Evolutionary conservation across 2,329 filamentous ascomycete species (phyloP), one percentile per base, ranked within the genome.

Genomic region (Parafenestella ontariensis): DNA sequence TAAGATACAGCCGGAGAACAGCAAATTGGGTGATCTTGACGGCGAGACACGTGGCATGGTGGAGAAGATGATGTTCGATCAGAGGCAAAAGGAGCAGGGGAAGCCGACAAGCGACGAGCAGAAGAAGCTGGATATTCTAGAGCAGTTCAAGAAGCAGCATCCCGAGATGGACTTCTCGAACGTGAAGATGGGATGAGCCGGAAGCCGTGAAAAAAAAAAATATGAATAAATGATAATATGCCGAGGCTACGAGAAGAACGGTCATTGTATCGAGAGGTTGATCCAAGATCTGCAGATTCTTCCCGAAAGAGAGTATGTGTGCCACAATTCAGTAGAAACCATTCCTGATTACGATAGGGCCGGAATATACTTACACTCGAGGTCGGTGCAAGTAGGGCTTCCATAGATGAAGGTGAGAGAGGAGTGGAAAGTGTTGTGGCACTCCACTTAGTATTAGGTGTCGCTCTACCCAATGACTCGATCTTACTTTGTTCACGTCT

Each of bases 51-150:
- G 95, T 61, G 86, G 88, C 54, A 98, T 99, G 94, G 95, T 99
- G 40, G 95, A 99, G 87, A 99, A 99, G 86, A 99, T 99, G 95
- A 99, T 99, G 95, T 99, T 85, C 71, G 95, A 99, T 81, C 95
- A 99, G 83, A 84, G 90, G 64, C 93, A 98, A 81, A 99, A 99
- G 86, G 93, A 98, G 81, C 82, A 85, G 77, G 95, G 95, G 4
- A 84, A 89, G 77, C 91, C 92, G 42, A 92, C 89, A 11, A 96
- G 91, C 63, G 95, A 98, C 65, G 95, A 99, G 81, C 88, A 96
- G 84, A 91, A 93, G 83, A 98, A 98, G 85, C 79, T 87, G 73
- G 94, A 99, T 51, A 89, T 99, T 68, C 79, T 99, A 73, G 90
- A 91, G 79, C 62, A 96, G 81, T 98, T 99, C 79, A 89, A 97